phyloP scores from a whole-genome alignment of 495 filamentous ascomycete species.

The Acidomyces sp. region DNA sequence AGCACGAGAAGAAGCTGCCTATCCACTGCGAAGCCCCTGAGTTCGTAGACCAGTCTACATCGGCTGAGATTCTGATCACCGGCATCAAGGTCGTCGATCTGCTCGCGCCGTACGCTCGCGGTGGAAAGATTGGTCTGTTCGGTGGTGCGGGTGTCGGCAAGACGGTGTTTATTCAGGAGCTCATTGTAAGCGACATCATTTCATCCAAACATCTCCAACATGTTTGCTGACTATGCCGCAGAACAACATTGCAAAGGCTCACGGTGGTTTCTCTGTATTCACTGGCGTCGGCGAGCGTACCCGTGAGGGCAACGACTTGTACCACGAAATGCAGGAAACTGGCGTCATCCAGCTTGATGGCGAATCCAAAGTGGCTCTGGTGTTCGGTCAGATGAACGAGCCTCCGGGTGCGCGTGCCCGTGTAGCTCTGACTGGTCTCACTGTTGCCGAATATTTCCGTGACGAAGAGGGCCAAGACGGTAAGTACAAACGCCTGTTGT shows the following conservation, averaged over 20 bases:
- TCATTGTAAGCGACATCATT: conserved; percentile 57
- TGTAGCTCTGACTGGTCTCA: conserved; percentile 92
- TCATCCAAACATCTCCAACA: no score
- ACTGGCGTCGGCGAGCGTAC: conserved; percentile 99
- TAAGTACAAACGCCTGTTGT: no score
- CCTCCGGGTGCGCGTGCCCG: conserved; percentile 98
- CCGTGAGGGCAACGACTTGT: conserved; percentile 99
- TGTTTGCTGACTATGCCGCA: conserved; percentile 24
- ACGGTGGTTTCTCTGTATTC: conserved; percentile 99
- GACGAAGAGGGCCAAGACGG: conserved; percentile 94
- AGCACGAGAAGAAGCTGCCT: conserved; percentile 68
- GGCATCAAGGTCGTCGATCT: conserved; percentile 99
- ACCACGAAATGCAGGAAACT: conserved; percentile 99
- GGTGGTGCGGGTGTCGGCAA: conserved; percentile 99
- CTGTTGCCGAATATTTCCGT: conserved; percentile 93
- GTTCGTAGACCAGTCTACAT: conserved; percentile 90
- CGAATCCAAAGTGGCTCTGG: conserved; percentile 97
- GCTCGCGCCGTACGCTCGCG: conserved; percentile 96
- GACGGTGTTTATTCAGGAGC: conserved; percentile 99
- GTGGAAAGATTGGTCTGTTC: conserved; percentile 99
- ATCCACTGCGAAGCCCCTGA: conserved; percentile 88
- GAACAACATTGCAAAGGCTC: conserved; percentile 99
- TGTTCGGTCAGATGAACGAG: conserved; percentile 99
- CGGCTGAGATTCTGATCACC: conserved; percentile 90
- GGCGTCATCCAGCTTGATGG: conserved; percentile 98